phyloP scores from a whole-genome alignment of 2,329 filamentous ascomycete genomes.

The Ramularia endophylla region DNA sequence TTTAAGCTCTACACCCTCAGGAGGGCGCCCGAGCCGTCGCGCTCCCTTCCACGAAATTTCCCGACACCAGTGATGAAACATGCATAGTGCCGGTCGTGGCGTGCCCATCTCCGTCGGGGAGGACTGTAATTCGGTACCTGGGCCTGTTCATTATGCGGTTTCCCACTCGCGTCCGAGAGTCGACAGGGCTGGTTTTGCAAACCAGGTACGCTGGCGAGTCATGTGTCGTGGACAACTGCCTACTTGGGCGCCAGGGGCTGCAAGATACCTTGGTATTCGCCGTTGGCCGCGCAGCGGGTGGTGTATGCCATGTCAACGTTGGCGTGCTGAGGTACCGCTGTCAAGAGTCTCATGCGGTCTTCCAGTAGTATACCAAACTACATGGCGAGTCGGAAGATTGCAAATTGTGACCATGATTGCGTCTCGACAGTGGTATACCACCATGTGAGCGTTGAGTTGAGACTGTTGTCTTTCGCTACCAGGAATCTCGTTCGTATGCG shows the following conservation, averaged over 20 bases:
- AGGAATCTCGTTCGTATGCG: not conserved
- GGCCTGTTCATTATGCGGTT: not conserved
- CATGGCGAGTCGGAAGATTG: not conserved
- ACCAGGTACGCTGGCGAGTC: conserved; percentile 1
- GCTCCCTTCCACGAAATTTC: no score
- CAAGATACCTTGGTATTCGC: not conserved
- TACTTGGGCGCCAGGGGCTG: not conserved
- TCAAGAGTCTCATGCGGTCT: not conserved
- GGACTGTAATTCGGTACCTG: conserved; percentile 1
- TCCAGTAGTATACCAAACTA: not conserved
- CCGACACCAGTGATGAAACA: no score
- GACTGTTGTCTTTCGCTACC: not conserved
- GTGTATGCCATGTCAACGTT: not conserved
- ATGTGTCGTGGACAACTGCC: not conserved
- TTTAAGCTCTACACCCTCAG: no score
- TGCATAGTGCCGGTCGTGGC: not conserved
- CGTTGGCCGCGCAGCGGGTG: not conserved
- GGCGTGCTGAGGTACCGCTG: not conserved
- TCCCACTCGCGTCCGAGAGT: conserved; percentile 2
- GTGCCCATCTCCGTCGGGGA: not conserved
- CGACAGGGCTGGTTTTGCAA: not conserved
- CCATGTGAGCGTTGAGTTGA: not conserved
- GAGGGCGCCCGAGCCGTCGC: no score
- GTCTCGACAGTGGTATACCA: not conserved
- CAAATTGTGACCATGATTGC: not conserved